A percentile compares a stretch with the other conserved stretches of the same genome.
Conservation (phyloP, 495 filamentous ascomycete species). For the Hypoxylon lenormandii region DNA sequence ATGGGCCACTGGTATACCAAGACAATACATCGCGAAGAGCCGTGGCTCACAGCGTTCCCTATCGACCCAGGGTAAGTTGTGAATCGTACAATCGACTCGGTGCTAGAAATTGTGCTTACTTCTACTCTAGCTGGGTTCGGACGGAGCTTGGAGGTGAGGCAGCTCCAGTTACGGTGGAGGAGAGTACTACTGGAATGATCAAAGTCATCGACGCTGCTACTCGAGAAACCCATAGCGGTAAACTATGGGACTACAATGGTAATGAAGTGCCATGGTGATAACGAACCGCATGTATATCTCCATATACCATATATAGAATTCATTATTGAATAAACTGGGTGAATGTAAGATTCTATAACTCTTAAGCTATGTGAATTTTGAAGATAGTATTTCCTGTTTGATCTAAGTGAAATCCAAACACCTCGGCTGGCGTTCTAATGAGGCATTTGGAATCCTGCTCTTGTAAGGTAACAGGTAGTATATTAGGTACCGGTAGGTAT, state of each 20-base stretch:
- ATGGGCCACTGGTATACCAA: constrained; percentile 55
- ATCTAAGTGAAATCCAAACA: too few relatives aligned
- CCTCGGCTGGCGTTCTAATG: too few relatives aligned
- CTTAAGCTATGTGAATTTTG: too few relatives aligned
- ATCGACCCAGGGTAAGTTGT: constrained; percentile 44
- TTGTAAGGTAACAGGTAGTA: too few relatives aligned
- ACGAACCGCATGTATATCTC: neutral
- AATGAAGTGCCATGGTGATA: constrained; percentile 7
- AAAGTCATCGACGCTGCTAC: constrained; percentile 50
- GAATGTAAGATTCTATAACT: too few relatives aligned
- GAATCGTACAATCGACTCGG: neutral
- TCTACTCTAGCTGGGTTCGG: constrained; percentile 48
- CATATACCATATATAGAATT: neutral
- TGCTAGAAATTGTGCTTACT: neutral
- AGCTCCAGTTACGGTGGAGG: constrained; percentile 47
- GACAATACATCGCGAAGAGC: constrained; percentile 55
- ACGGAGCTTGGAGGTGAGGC: constrained; percentile 55
- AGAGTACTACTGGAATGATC: constrained; percentile 48
- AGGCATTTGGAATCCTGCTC: too few relatives aligned
- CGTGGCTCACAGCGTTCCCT: constrained; percentile 52
- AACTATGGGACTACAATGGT: constrained; percentile 43
- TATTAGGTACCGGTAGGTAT: too few relatives aligned
- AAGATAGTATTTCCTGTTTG: too few relatives aligned
- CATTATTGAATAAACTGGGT: too few relatives aligned
- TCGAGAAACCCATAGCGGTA: constrained; percentile 48